A percentile compares a stretch with the other conserved stretches of the same genome.
phyloP scores from a whole-genome alignment of 257 asterid species.

The Osmanthus fragrans region DNA sequence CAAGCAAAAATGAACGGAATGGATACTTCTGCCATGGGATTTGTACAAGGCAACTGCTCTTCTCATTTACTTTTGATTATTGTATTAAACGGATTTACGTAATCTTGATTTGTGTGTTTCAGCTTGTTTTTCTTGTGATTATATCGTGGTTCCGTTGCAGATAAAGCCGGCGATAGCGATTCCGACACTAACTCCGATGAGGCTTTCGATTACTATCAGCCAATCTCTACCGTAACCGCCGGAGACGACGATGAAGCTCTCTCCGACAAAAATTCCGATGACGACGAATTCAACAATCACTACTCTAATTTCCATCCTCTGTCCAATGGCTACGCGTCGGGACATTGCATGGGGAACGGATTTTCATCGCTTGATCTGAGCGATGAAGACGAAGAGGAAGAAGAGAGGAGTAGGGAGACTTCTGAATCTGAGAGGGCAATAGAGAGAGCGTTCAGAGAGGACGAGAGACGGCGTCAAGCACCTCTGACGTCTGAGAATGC shows the following conservation, averaged over 20 bases:
- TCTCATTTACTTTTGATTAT: background rate
- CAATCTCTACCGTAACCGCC: constrained; percentile 46
- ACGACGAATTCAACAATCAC: constrained; percentile 26
- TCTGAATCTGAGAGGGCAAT: constrained; percentile 49
- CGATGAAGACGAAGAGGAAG: constrained; percentile 39
- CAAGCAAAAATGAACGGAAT: constrained; percentile 38
- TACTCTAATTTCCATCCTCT: constrained; percentile 28
- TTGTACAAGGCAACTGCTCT: constrained; percentile 5
- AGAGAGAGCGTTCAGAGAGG: constrained; percentile 70
- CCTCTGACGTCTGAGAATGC: constrained; percentile 72
- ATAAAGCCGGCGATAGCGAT: constrained; percentile 52
- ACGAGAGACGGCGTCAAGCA: constrained; percentile 73
- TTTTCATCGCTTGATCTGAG: constrained; percentile 61
- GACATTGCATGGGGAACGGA: constrained; percentile 39
- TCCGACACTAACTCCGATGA: constrained; percentile 69
- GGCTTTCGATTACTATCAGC: constrained; percentile 60
- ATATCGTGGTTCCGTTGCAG: constrained; percentile 20
- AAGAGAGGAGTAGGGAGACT: constrained; percentile 39
- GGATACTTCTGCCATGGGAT: constrained; percentile 14
- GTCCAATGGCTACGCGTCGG: constrained; percentile 53
- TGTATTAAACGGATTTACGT: background rate
- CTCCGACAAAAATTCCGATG: constrained; percentile 27
- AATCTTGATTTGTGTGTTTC: background rate
- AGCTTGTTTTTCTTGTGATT: background rate
- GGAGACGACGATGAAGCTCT: constrained; percentile 34